Base-by-base conservation (phyloP, 2,329 filamentous ascomycete species). In the Microdochium trichocladiopsis region DNA sequence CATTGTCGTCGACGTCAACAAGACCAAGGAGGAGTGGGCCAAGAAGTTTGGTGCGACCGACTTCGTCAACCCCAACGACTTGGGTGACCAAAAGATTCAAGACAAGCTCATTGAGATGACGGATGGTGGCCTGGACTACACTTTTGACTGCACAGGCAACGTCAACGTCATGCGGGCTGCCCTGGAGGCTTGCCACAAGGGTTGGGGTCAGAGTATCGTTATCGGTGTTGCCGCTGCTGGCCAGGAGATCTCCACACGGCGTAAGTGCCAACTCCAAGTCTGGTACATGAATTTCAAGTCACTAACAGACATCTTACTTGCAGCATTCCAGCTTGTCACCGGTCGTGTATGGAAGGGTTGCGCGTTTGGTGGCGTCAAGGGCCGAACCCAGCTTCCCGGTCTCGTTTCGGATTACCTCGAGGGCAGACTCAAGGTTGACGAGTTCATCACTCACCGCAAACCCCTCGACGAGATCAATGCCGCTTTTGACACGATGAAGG, bases 121-220 rank as follows among this genome's bases (percentile, higher is more conserved):
- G 2, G 94, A 97, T 65, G 94, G 94, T 59, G 94, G 94, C 50
- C 95, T 91, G 69, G 94, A 99, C 77, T 97, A 96, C 78, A 99
- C 94, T 49, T 99, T 99, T 69, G 94, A 99, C 77, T 97, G 94
- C 80, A 99, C 94, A 6, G 94, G 94, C 55, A 97, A 97, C 66
- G 92, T 97, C 51, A 83, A 85, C 61, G 94, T 99, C 52, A 99
- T 67, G 94, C 83, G 94, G 57, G 88, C 90, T 51, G 94, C 94
- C 41, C 84, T 99, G 55, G 93, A 99, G 77, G 92, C 94, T 49
- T 97, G 92, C 78, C 94, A 99, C 80, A 99, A 99, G 83, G 94
- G 94, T 49, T 99, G 94, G 94, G 94, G 94, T 64, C 84, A 96
- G 80, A 95, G 88, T 68, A 96, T 99, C 72, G 84, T 99, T 70